Conservation (phyloP, 176 grass and related monocot species). For the Bromus sterilis region DNA sequence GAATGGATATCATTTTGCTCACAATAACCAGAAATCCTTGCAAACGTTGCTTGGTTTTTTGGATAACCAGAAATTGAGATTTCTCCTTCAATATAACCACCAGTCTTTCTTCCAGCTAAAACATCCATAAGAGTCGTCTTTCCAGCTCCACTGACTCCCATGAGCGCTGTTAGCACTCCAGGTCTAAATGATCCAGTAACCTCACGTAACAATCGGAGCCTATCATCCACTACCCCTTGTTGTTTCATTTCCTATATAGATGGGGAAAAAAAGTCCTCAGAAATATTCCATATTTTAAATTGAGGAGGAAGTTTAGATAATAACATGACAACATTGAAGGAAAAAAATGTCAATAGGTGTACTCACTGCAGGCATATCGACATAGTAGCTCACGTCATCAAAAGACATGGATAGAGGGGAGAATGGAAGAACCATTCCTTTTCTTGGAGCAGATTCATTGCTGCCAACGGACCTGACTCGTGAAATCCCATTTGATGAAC, state of each 20-base stretch:
- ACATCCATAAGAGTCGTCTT: slow-evolving; percentile 99
- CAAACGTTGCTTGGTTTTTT: slow-evolving; percentile 94
- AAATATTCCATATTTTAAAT: slow-evolving; percentile 12
- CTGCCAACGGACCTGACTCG: slow-evolving; percentile 45
- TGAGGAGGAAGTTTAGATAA: neutral
- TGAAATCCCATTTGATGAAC: slow-evolving; percentile 46
- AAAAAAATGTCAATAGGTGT: neutral
- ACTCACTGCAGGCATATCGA: slow-evolving; percentile 91
- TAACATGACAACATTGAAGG: neutral
- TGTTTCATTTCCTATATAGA: slow-evolving; percentile 86
- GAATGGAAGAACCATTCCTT: slow-evolving; percentile 60
- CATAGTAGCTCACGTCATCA: slow-evolving; percentile 85
- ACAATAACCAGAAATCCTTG: slow-evolving; percentile 96
- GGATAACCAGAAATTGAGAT: slow-evolving; percentile 83
- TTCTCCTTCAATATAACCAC: slow-evolving; percentile 97
- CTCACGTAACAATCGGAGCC: slow-evolving; percentile 74
- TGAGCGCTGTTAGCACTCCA: slow-evolving; percentile 87
- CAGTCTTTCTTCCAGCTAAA: slow-evolving; percentile 91
- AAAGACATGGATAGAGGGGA: slow-evolving; percentile 93
- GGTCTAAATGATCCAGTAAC: slow-evolving; percentile 85
- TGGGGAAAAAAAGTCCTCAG: neutral
- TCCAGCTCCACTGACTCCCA: slow-evolving; percentile 98
- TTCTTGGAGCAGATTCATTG: slow-evolving; percentile 27
- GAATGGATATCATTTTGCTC: slow-evolving; percentile 99
- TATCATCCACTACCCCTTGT: slow-evolving; percentile 82